These are phyloP conservation scores for Psilocybe cyanescens DNA, from an alignment of 768 basidiomycete genomes.

Conservation along the genomic window DNA sequence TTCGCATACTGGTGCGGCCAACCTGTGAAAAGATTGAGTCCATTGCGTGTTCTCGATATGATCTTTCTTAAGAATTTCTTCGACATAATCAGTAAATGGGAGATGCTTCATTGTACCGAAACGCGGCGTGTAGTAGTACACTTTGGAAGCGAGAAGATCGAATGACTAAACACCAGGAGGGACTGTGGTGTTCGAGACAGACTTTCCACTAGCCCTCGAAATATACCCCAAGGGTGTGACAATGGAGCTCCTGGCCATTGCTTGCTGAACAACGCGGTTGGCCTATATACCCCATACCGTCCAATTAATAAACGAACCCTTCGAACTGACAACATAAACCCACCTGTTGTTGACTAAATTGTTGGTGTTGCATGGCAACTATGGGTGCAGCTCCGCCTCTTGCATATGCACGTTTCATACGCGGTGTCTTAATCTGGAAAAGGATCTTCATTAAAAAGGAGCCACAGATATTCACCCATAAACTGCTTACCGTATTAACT, in stretches of 20 bases:
- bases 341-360: slow-evolving; percentile 1
- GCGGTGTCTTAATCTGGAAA: slow-evolving; percentile 3
- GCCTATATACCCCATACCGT: slow-evolving; percentile 7
- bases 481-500: slow-evolving; percentile 10
- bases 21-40: too few species aligned
- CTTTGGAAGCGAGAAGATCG: too few species aligned
- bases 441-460: not conserved
- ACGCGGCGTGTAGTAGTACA: too few species aligned
- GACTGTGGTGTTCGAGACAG: slow-evolving; percentile 1
- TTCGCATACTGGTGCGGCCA: accelerated
- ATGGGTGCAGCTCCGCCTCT: not conserved
- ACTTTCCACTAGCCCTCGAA: slow-evolving; percentile 20
- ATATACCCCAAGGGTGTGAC: slow-evolving; percentile 25
- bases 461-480: not conserved
- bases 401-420: slow-evolving; percentile 4
- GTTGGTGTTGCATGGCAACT: not conserved
- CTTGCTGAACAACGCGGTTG: slow-evolving; percentile 25
- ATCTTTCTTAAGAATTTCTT: too few species aligned
- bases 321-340: not conserved
- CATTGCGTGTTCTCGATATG: too few species aligned
- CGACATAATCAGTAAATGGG: too few species aligned
- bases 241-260: slow-evolving; percentile 24
- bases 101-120: too few species aligned
- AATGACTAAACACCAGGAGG: not conserved
- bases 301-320: not conserved